Evolutionary conservation across 108 stramenopile species (phyloP).

Genomic region (Cyclotella kingstonii): DNA sequence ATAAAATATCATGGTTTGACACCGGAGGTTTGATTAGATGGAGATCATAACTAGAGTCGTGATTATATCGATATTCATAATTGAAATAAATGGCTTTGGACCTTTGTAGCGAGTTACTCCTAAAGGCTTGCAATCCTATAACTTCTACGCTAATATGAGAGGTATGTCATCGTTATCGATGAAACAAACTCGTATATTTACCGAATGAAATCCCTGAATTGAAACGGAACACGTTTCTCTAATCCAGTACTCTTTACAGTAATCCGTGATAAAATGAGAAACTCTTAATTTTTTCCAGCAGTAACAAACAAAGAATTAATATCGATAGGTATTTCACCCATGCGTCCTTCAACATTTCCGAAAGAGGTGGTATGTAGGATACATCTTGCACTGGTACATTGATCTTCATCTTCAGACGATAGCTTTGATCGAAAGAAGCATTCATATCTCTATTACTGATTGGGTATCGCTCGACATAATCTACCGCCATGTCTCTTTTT

Average conservation of each 20-base stretch:
- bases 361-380: slow-evolving; percentile 20
- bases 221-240: too few relatives aligned
- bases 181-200: too few relatives aligned
- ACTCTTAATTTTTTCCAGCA: slow-evolving; percentile 23
- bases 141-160: too few relatives aligned
- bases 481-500: slow-evolving; percentile 14
- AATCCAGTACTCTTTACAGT: background rate
- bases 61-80: background rate
- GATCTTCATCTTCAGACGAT: slow-evolving; percentile 25
- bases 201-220: too few relatives aligned
- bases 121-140: too few relatives aligned
- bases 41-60: background rate
- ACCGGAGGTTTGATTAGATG: too few relatives aligned
- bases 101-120: too few relatives aligned
- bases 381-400: slow-evolving; percentile 26
- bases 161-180: too few relatives aligned
- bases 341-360: slow-evolving; percentile 34
- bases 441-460: slow-evolving; percentile 1
- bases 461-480: slow-evolving; percentile 32
- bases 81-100: background rate
- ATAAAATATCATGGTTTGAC: too few relatives aligned
- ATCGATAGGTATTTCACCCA: slow-evolving; percentile 36
- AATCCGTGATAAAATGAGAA: slow-evolving; percentile 16
- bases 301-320: slow-evolving; percentile 14
- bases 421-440: slow-evolving; percentile 1